Conservation (phyloP, 129 eudicot genomes). For the Sambucus nigra region DNA sequence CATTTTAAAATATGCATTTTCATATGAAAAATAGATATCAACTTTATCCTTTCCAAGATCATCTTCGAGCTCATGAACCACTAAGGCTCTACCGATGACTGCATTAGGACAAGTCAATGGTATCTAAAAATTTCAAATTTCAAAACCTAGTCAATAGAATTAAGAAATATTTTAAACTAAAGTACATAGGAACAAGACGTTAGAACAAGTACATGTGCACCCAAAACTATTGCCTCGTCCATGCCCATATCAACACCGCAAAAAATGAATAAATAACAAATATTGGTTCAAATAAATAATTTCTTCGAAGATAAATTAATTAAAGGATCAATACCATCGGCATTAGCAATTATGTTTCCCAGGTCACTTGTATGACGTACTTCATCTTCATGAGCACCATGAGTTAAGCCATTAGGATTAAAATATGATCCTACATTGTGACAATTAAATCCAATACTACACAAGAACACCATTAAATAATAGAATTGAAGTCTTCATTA, state of each 20-base stretch:
- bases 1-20: no score
- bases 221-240: conserved; percentile 88
- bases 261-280: not conserved
- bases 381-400: conserved; percentile 97
- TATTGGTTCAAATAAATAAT: not conserved
- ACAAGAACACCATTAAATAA: conserved; percentile 1
- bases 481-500: conserved; percentile 1
- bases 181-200: conserved; percentile 4
- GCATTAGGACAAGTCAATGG: conserved; percentile 89
- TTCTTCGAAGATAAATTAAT: not conserved
- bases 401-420: conserved; percentile 79
- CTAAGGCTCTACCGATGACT: conserved; percentile 89
- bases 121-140: conserved; percentile 45
- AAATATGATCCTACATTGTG: conserved; percentile 72
- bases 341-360: conserved; percentile 99
- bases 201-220: conserved; percentile 45
- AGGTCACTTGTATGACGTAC: conserved; percentile 99
- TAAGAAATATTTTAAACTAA: not conserved
- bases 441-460: not conserved
- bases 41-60: conserved; percentile 94
- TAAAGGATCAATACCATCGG: conserved; percentile 48
- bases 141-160: conserved; percentile 5
- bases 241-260: conserved; percentile 33
- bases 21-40: not conserved
- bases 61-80: conserved; percentile 92